Percentiles rank a stretch among this genome's conserved stretches.
Conservation (phyloP, 306 rosid species). For the Prunus davidiana region DNA sequence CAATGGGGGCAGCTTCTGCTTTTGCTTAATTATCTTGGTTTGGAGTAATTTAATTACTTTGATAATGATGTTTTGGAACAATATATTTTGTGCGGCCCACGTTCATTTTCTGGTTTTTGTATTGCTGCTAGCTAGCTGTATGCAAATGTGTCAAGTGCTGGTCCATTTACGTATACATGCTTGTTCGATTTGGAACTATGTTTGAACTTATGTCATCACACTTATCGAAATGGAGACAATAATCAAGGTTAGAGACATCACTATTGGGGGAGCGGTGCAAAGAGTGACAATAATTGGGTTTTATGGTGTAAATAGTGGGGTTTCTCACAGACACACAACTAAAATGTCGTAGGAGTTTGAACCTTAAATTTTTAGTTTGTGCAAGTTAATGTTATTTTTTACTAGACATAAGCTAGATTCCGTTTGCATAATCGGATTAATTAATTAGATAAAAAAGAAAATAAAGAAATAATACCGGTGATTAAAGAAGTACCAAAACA, state of each 20-base stretch:
- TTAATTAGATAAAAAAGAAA: background rate
- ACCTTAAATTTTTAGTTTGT: fast-evolving
- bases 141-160: background rate
- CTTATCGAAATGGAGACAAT: no score
- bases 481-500: no score
- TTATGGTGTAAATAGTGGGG: background rate
- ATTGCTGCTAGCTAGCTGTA: background rate
- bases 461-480: background rate
- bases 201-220: background rate
- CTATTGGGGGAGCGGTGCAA: background rate
- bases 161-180: background rate
- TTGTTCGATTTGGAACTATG: no score
- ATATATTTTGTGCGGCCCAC: background rate
- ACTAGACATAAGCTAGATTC: no score
- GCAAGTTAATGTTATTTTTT: no score
- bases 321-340: no score
- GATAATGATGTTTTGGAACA: background rate
- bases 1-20: background rate
- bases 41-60: background rate
- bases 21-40: background rate
- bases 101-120: background rate
- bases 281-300: background rate
- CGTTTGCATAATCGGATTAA: fast-evolving
- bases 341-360: no score
- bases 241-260: background rate